Evolutionary conservation across 495 filamentous ascomycete genomes (phyloP).

Genomic region (Chaetomidium leptoderma): DNA sequence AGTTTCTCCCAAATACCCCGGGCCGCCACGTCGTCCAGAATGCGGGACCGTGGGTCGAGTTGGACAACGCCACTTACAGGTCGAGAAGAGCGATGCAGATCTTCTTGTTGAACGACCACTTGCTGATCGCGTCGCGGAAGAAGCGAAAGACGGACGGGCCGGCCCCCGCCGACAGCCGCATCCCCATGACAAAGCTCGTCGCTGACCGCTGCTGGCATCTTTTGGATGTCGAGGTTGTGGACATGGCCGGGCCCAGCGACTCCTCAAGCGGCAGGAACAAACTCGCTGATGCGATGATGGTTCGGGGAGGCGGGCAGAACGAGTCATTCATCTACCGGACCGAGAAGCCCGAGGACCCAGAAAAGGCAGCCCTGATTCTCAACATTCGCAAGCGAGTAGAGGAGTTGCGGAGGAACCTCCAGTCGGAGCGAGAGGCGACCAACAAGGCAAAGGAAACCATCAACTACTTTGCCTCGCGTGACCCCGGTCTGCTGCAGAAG

Average conservation of each 20-base stretch:
- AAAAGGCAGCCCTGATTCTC: conserved; percentile 74
- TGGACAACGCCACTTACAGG: conserved; percentile 97
- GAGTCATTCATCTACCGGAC: conserved; percentile 92
- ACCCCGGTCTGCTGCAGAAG: conserved; percentile 67
- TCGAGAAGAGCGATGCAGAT: conserved; percentile 78
- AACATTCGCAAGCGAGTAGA: conserved; percentile 90
- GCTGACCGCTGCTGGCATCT: conserved; percentile 94
- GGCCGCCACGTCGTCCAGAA: conserved; percentile 90
- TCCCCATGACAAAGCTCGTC: conserved; percentile 72
- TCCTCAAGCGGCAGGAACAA: conserved; percentile 55
- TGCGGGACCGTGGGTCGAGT: conserved; percentile 85
- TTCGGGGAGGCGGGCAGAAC: conserved; percentile 69
- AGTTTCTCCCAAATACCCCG: conserved; percentile 85
- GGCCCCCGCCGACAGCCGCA: conserved; percentile 51
- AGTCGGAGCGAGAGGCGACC: conserved; percentile 76
- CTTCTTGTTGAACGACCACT: conserved; percentile 89
- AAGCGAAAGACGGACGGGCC: conserved; percentile 75
- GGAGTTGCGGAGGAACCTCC: conserved; percentile 74
- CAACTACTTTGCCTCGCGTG: conserved; percentile 71
- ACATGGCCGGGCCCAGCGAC: conserved; percentile 65
- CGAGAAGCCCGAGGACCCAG: conserved; percentile 64
- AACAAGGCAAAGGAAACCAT: conserved; percentile 74
- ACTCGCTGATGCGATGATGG: conserved; percentile 82
- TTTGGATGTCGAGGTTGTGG: conserved; percentile 87
- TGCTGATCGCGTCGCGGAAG: conserved; percentile 84